These are phyloP conservation scores for Penicillium egyptiacum DNA, from an alignment of 495 filamentous ascomycete species.

Conservation along the genomic window DNA sequence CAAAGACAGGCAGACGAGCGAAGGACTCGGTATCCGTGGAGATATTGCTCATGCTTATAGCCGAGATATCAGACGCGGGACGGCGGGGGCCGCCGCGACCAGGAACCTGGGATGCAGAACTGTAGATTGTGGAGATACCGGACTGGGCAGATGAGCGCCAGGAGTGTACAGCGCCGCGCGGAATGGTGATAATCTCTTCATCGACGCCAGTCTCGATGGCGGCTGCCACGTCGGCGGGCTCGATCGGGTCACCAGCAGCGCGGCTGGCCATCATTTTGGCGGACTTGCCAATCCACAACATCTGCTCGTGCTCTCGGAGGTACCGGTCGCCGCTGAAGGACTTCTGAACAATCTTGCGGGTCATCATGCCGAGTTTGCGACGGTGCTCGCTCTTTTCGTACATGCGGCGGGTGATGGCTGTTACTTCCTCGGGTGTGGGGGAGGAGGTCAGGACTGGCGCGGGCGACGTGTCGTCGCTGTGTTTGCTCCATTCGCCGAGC, in stretches of 20 bases:
- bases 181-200: slow-evolving; percentile 43
- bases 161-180: slow-evolving; percentile 38
- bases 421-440: slow-evolving; percentile 53
- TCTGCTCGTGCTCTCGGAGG: slow-evolving; percentile 67
- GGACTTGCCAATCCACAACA: slow-evolving; percentile 64
- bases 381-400: slow-evolving; percentile 60
- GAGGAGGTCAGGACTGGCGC: slow-evolving; percentile 49
- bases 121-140: slow-evolving; percentile 40
- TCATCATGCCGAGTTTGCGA: slow-evolving; percentile 60
- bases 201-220: slow-evolving; percentile 36
- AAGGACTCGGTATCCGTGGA: slow-evolving; percentile 38
- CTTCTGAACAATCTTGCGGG: slow-evolving; percentile 58
- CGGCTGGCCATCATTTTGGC: slow-evolving; percentile 41
- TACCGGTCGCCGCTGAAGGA: slow-evolving; percentile 63
- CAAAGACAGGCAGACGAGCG: slow-evolving; percentile 40
- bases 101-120: slow-evolving; percentile 28
- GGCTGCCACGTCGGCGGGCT: slow-evolving; percentile 30
- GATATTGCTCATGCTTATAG: slow-evolving; percentile 33
- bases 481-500: slow-evolving; percentile 58
- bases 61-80: slow-evolving; percentile 32
- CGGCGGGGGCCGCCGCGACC: slow-evolving; percentile 23
- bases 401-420: slow-evolving; percentile 57
- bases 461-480: slow-evolving; percentile 47
- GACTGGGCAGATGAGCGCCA: slow-evolving; percentile 43
- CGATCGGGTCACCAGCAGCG: slow-evolving; percentile 26